Conservation (phyloP, 441 rosid species). For the Eruca vesicaria region DNA sequence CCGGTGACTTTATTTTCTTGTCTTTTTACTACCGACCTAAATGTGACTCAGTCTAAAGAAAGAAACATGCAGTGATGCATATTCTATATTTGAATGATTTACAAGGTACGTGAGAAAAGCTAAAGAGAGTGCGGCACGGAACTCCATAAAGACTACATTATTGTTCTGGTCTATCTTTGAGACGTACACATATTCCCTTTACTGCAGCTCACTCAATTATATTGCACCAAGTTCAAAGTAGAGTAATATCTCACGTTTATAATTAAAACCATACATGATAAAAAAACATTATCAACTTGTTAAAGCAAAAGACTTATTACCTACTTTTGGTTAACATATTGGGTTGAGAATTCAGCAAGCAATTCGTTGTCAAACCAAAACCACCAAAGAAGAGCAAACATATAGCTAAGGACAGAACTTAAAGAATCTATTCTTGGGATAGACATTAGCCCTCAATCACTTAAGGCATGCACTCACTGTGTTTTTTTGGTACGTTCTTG, state of each 20-base stretch:
- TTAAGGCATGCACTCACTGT: neutral
- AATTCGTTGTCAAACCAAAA: conserved; percentile 1
- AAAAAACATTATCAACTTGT: neutral
- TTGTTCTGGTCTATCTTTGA: conserved; percentile 21
- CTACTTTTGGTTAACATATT: neutral
- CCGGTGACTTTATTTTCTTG: neutral
- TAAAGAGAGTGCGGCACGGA: conserved; percentile 42
- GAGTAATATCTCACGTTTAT: neutral
- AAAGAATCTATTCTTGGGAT: conserved; percentile 9
- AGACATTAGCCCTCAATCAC: neutral
- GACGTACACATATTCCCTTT: conserved; percentile 12
- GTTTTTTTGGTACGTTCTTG: conserved; percentile 19
- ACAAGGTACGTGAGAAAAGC: conserved; percentile 13
- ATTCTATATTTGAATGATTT: neutral
- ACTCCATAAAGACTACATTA: conserved; percentile 51
- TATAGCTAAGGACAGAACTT: conserved; percentile 11
- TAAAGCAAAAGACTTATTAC: neutral
- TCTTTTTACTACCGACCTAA: neutral
- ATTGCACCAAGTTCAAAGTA: neutral
- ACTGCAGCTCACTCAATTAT: neutral
- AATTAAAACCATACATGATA: neutral
- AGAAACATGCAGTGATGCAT: neutral
- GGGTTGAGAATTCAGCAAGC: neutral
- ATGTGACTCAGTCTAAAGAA: neutral
- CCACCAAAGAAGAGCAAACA: conserved; percentile 27